Percentiles rank a stretch among this genome's conserved stretches.
Conservation (phyloP, 257 asterid species). For the Capsicum chinense region DNA sequence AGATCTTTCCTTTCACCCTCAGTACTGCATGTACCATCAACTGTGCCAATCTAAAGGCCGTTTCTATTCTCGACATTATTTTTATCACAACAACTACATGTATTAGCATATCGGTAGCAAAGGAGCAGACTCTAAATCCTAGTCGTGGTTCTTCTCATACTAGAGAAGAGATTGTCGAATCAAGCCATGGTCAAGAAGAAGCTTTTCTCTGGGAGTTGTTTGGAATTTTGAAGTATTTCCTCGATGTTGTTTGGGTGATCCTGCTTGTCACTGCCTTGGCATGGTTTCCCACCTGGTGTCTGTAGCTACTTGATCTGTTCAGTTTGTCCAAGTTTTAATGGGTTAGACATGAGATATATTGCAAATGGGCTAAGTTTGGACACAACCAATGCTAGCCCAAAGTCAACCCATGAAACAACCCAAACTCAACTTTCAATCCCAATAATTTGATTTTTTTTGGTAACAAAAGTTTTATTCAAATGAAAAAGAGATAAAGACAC, state of each 20-base stretch:
- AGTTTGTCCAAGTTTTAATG: too few relatives aligned
- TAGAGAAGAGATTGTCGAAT: conserved; percentile 47
- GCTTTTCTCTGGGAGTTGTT: conserved; percentile 77
- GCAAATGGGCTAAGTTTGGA: too few relatives aligned
- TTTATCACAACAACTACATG: conserved; percentile 62
- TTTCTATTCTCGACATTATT: conserved; percentile 68
- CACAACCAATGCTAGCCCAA: too few relatives aligned
- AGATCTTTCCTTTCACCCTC: conserved; percentile 65
- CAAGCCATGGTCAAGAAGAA: conserved; percentile 57
- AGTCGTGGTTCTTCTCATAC: conserved; percentile 32
- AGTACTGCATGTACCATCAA: conserved; percentile 65
- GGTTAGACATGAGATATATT: too few relatives aligned
- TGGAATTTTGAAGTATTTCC: conserved; percentile 69
- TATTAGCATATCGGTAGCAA: conserved; percentile 67
- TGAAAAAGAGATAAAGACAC: too few relatives aligned
- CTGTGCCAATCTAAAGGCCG: conserved; percentile 86
- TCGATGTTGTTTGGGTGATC: conserved; percentile 63
- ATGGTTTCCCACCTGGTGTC: conserved; percentile 41
- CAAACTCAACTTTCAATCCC: too few relatives aligned
- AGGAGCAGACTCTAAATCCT: conserved; percentile 58
- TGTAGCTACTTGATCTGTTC: too few relatives aligned
- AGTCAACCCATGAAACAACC: too few relatives aligned
- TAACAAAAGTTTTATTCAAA: too few relatives aligned
- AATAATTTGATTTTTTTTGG: too few relatives aligned
- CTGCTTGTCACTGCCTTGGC: conserved; percentile 36